phyloP scores from a whole-genome alignment of 192 early-diverging fungal genomes.

The Coemansia sp. region DNA sequence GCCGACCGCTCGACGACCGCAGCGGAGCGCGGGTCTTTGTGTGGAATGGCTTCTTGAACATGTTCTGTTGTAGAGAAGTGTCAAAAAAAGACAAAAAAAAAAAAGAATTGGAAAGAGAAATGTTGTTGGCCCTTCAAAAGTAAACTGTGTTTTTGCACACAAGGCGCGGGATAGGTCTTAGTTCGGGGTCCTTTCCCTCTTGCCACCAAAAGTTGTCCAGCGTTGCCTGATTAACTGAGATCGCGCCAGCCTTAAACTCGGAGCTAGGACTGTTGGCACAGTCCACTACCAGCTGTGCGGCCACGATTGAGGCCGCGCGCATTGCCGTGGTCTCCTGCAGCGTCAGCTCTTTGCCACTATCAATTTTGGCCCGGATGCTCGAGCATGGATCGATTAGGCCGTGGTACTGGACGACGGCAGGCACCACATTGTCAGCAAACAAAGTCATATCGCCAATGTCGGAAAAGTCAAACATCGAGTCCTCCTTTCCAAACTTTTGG shows the following conservation, averaged over 20 bases:
- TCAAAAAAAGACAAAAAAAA: constrained; percentile 1
- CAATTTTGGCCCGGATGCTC: constrained; percentile 55
- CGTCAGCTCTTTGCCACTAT: constrained; percentile 49
- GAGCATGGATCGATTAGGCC: constrained; percentile 57
- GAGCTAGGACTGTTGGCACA: constrained; percentile 33
- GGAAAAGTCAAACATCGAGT: constrained; percentile 64
- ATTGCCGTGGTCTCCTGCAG: constrained; percentile 61
- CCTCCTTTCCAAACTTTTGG: constrained; percentile 60
- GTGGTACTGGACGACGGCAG: constrained; percentile 64
- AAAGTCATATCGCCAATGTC: constrained; percentile 70
- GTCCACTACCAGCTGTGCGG: constrained; percentile 62
- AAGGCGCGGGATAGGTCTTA: constrained; percentile 60
- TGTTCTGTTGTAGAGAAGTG: constrained; percentile 18
- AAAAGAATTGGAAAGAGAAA: not conserved
- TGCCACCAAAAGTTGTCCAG: constrained; percentile 75
- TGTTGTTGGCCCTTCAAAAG: constrained; percentile 52
- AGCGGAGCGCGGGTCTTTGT: constrained; percentile 72
- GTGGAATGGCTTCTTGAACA: constrained; percentile 78
- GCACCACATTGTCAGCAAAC: constrained; percentile 78
- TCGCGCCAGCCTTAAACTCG: constrained; percentile 37
- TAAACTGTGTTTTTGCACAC: constrained; percentile 69
- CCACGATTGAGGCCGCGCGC: constrained; percentile 72
- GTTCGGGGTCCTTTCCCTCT: constrained; percentile 70
- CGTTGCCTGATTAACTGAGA: constrained; percentile 46
- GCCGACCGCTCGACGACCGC: constrained; percentile 68